These are phyloP conservation scores for Podila minutissima DNA, from an alignment of 192 early-diverging fungal species.

Conservation along the genomic window DNA sequence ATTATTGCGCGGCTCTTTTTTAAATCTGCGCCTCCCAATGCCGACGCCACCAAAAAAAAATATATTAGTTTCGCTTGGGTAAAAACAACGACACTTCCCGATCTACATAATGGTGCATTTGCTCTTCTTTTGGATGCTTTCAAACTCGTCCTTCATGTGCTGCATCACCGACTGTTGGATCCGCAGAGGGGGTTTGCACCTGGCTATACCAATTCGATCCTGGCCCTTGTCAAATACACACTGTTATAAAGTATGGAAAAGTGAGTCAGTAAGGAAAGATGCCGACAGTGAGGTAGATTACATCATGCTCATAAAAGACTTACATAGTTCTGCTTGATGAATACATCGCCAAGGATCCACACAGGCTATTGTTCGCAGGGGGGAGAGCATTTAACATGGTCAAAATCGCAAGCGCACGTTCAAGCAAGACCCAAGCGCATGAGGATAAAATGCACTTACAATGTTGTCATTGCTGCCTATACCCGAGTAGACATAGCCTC, in stretches of 20 bases:
- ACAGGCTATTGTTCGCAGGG: conserved; percentile 7
- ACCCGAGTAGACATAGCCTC: conserved; percentile 40
- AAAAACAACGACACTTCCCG: background rate
- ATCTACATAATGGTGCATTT: conserved; percentile 5
- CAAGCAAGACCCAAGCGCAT: no score
- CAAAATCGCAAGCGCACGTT: background rate
- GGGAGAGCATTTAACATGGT: background rate
- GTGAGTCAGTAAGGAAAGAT: background rate
- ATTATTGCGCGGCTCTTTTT: no score
- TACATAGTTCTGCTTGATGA: conserved; percentile 61
- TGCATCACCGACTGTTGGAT: conserved; percentile 6
- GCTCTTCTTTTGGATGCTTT: background rate
- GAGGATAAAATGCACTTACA: conserved; percentile 4
- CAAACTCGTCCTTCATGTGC: conserved; percentile 34
- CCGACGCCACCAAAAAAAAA: background rate
- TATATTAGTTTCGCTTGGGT: background rate
- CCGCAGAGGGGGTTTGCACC: conserved; percentile 29
- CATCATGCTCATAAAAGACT: background rate
- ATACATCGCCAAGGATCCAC: conserved; percentile 58
- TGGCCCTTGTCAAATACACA: conserved; percentile 44
- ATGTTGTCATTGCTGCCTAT: conserved; percentile 28
- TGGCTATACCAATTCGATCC: conserved; percentile 37
- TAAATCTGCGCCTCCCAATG: no score
- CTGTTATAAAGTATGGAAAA: background rate
- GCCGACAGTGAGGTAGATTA: background rate